Evolutionary conservation across 2,329 filamentous ascomycete species (phyloP).

Genomic region (Clarireedia monteithiana): DNA sequence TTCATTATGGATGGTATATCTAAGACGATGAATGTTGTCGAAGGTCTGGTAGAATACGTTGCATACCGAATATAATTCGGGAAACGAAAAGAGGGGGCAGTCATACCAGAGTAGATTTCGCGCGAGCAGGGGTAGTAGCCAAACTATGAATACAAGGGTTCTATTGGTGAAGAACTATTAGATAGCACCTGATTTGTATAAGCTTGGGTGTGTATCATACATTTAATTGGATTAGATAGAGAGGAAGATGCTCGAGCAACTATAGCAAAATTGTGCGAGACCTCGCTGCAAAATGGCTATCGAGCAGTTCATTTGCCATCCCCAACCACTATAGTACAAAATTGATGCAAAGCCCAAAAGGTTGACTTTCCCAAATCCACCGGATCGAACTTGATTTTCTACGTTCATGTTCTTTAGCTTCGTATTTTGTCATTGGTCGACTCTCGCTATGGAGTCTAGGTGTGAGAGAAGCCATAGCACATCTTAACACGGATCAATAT

Average conservation of each 20-base stretch:
- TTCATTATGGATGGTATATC: not conserved
- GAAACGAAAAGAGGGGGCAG: not conserved
- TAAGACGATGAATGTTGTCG: not conserved
- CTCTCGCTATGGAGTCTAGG: not conserved
- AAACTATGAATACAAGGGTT: not conserved
- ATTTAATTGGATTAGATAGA: not conserved
- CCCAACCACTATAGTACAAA: not conserved
- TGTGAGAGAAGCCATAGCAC: not conserved
- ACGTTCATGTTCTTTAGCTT: not conserved
- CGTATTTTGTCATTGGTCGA: not conserved
- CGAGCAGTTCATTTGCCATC: not conserved
- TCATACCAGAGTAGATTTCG: not conserved
- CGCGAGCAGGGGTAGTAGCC: not conserved
- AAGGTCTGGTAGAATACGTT: not conserved
- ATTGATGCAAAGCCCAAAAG: not conserved
- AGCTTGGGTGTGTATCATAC: not conserved
- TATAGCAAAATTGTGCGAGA: not conserved
- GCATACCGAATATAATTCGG: not conserved
- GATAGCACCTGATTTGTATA: not conserved
- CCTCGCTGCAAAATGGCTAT: not conserved
- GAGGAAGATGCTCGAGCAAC: not conserved
- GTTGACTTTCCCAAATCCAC: not conserved
- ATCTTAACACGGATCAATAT: not conserved
- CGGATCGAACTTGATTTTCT: not conserved
- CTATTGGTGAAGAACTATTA: not conserved